Evolutionary conservation across 805 yeast genomes (phyloP).

Genomic region (Pichia gijzeniarum): DNA sequence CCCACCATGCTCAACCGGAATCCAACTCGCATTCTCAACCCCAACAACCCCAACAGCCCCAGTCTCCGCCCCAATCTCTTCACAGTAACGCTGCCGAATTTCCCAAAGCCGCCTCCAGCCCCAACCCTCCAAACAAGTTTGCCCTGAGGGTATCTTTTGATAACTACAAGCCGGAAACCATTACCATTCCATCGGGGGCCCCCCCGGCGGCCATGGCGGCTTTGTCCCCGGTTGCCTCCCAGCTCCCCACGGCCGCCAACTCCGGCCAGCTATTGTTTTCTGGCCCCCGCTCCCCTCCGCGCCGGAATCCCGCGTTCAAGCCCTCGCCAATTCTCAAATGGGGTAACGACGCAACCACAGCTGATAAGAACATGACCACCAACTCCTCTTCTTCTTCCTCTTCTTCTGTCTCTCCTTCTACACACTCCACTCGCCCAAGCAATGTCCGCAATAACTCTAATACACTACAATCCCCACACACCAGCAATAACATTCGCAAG

Average conservation of each 20-base stretch:
- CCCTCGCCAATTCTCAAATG: background rate
- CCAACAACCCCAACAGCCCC: no score
- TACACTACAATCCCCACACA: slow-evolving; percentile 14
- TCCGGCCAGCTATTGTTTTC: background rate
- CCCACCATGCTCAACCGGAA: no score
- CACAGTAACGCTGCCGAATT: no score
- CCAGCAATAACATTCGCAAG: slow-evolving; percentile 24
- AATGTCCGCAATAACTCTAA: slow-evolving; percentile 2
- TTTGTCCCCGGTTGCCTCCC: background rate
- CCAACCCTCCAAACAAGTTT: no score
- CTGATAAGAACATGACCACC: no score
- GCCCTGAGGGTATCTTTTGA: slow-evolving; percentile 16
- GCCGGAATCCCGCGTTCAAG: background rate
- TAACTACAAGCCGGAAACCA: slow-evolving; percentile 29
- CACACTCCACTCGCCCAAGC: background rate
- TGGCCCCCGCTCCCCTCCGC: background rate
- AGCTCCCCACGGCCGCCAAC: background rate
- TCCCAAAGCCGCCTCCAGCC: no score
- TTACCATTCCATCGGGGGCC: slow-evolving; percentile 32
- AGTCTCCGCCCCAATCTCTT: no score
- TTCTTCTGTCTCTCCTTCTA: slow-evolving; percentile 17
- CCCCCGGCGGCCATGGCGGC: slow-evolving; percentile 39
- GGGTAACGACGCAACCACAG: background rate
- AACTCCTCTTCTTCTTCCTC: slow-evolving; percentile 1
- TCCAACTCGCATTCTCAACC: no score